Base-by-base conservation (phyloP, 176 grass and related monocot species). In the Oryza glaberrima region DNA sequence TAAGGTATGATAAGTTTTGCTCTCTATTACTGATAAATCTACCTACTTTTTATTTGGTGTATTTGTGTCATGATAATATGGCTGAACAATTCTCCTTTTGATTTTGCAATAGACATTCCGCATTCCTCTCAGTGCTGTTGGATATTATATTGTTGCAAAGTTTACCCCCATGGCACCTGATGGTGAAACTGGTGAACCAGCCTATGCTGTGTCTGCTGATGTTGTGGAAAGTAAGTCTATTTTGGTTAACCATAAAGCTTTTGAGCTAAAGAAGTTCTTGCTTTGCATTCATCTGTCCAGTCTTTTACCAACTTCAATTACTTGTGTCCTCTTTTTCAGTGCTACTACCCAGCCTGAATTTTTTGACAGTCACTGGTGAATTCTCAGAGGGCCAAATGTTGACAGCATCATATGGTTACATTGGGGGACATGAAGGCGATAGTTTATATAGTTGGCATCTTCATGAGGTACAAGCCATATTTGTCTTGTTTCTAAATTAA, bases 401-500 rank as follows among this genome's bases (percentile, higher is more conserved):
- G 82, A 95, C 90, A n/a, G 88, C 96, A 89, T 98, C 96, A 74
- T 98, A 98, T 38, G 96, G 96, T 72, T 99, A 96, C 82, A 89
- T 99, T 51, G 96, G 96, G 38, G 96, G 96, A 6, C 90, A 96
- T 80, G 93, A 99, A 90, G 96, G 96, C 81, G 86, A 89, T 86
- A 99, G 96, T 80, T 67, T 95, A 72, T 99, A 88, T 70, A 85
- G 56, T 86, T 99, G 96, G 96, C 75, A 94, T 91, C 88, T 99
- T 73, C 91, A 88, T 82, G 93, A 99, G 80, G 96, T 98, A 92
- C 80, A 49, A 43, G 23, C 70, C 71, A 73, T 65, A 75, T 35
- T 54, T 84, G 17, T 83, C 69, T 75, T 68, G 47, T 72, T 70
- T 81, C 7, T 56, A 72, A 32, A 10, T 73, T 20, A 47, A 6